Base-by-base conservation (phyloP, 352 stramenopile species). In the Ophiocytium majus region DNA sequence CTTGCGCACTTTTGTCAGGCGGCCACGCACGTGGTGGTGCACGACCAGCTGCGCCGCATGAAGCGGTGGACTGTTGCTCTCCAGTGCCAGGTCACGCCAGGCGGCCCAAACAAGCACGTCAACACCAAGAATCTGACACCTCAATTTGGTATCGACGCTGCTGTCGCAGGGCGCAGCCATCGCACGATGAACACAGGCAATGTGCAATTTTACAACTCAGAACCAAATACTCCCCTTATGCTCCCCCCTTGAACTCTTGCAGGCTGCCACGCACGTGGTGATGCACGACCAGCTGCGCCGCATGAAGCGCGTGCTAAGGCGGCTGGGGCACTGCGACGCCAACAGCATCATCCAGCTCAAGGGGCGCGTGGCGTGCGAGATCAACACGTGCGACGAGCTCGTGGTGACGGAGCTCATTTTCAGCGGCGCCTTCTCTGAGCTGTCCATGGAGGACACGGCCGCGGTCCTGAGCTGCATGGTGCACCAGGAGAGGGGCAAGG, bases 381-480 rank as follows among this genome's bases (percentile, higher is more conserved):
- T 99, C 80, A 99, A 98, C 71, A 99, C 97, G 10, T 96, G 95
- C 0, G 95, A 99, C 88, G 97, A 99, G 89, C 90, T 99, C 82
- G 92, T 99, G 31, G 93, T 98, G 50, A 98, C 97, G 0, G 97
- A 99, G 90, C 93, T 99, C 82, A 97, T 99, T 50, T 99, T 99
- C 91, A 96, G 94, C 63, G 97, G 97, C 63, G 92, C 97, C 37
- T 99, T 99, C 92, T 98, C 98, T 84, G 96, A 98, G 64, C 90
- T 99, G n/a, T 94, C 92, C 0, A 93, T 98, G n/a, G 96, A 98
- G 82, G 95, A 99, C 84, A 95, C 92, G 17, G 96, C 98, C 36
- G 95, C 97, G 50, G 85, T 99, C 10, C 86, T 99, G 83, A 98
- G 94, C 81, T 98, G 94, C 85, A 90, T 99, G 86, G 98, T 98